Percentiles rank a stretch among this genome's conserved stretches.
Conservation (phyloP, 306 rosid genomes). For the Hippophae tibetana region DNA sequence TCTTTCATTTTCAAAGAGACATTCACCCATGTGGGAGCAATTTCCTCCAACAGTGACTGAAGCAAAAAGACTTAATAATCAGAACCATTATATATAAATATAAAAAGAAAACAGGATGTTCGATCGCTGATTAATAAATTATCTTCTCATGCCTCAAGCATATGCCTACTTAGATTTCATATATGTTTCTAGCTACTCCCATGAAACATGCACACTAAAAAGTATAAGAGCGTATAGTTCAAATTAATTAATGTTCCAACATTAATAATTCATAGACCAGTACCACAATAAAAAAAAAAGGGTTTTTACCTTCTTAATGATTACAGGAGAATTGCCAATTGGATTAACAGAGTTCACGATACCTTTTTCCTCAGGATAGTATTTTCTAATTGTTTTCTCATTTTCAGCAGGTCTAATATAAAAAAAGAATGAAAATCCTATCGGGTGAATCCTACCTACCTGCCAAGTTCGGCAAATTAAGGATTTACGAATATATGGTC, state of each 20-base stretch:
- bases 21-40: slow-evolving; percentile 98
- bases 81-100: slow-evolving; percentile 7
- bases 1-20: slow-evolving; percentile 80
- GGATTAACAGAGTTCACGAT: slow-evolving; percentile 79
- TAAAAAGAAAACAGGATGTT: neutral
- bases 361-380: slow-evolving; percentile 65
- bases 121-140: neutral
- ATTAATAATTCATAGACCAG: slow-evolving; percentile 2
- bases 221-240: neutral
- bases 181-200: too few relatives aligned
- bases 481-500: slow-evolving; percentile 78
- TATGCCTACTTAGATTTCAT: too few relatives aligned
- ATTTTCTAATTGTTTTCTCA: slow-evolving; percentile 60
- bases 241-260: neutral
- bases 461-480: slow-evolving; percentile 72
- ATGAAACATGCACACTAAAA: too few relatives aligned
- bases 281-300: slow-evolving; percentile 11
- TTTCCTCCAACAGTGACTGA: slow-evolving; percentile 79
- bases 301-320: slow-evolving; percentile 62
- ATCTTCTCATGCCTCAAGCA: too few relatives aligned
- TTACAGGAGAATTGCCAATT: slow-evolving; percentile 93
- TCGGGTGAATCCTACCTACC: slow-evolving; percentile 44
- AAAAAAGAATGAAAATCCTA: slow-evolving; percentile 75
- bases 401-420: slow-evolving; percentile 63
- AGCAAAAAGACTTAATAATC: slow-evolving; percentile 17